Conservation (phyloP, 768 basidiomycete genomes). For the Hygrocybe coccinea region DNA sequence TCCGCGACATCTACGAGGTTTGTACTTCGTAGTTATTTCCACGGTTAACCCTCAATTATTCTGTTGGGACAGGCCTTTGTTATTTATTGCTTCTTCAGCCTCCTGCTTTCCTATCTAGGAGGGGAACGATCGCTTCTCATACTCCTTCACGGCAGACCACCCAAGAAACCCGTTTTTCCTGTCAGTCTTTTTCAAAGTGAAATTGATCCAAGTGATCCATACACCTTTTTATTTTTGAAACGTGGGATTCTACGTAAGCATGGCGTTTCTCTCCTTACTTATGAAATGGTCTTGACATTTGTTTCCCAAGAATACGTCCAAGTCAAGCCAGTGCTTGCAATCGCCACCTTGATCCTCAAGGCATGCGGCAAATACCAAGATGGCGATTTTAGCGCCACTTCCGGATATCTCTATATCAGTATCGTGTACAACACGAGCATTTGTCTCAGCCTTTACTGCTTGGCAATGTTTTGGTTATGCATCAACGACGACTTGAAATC, state of each 20-base stretch:
- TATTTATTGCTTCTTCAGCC: conserved; percentile 87
- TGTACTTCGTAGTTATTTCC: not conserved
- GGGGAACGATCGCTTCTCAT: conserved; percentile 93
- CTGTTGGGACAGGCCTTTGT: conserved; percentile 66
- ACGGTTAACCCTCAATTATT: not conserved
- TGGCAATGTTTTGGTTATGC: conserved; percentile 96
- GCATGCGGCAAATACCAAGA: conserved; percentile 83
- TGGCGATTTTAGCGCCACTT: conserved; percentile 76
- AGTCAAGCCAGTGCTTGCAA: conserved; percentile 85
- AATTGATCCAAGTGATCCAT: conserved; percentile 91
- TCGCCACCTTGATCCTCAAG: conserved; percentile 82
- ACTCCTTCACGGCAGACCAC: conserved; percentile 83
- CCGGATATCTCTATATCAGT: conserved; percentile 89
- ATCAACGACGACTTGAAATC: conserved; percentile 85
- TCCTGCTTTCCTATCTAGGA: conserved; percentile 79
- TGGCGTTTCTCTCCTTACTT: not conserved
- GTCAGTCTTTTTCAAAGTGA: conserved; percentile 76
- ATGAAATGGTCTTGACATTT: not conserved
- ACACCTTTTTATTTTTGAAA: conserved; percentile 89
- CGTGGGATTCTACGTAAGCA: conserved; percentile 85
- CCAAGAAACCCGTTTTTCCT: conserved; percentile 84
- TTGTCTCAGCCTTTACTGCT: conserved; percentile 76
- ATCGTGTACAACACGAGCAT: conserved; percentile 82
- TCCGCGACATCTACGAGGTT: conserved; percentile 96
- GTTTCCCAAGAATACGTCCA: conserved; percentile 85